A percentile compares a stretch with the other conserved stretches of the same genome.
phyloP scores from a whole-genome alignment of 768 basidiomycete species.

The Mycena belliarum region DNA sequence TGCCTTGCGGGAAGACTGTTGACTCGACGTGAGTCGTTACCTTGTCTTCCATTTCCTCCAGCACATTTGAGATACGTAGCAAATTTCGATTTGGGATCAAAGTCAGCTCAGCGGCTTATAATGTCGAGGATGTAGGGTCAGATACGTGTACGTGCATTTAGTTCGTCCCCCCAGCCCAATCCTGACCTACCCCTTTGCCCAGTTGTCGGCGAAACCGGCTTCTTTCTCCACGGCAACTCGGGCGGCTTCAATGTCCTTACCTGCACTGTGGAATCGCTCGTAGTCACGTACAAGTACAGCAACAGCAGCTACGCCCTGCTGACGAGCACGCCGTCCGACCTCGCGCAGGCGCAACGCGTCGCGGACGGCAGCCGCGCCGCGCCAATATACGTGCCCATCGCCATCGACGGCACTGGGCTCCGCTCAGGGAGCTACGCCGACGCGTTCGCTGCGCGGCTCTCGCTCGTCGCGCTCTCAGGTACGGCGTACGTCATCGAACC shows the following conservation, averaged over 20 bases:
- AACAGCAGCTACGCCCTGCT: conserved; percentile 3
- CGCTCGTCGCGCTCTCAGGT: not conserved
- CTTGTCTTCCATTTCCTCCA: too few species aligned
- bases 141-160: too few species aligned
- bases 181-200: too few species aligned
- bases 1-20: too few species aligned
- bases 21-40: too few species aligned
- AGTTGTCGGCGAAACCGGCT: conserved; percentile 13
- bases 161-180: too few species aligned
- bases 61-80: not conserved
- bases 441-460: conserved; percentile 1
- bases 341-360: conserved; percentile 1
- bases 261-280: not conserved
- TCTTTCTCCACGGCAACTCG: conserved; percentile 5
- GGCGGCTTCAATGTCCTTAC: conserved; percentile 3
- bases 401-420: conserved; percentile 1
- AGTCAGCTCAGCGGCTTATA: not conserved
- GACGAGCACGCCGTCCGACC: not conserved
- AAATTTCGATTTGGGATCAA: not conserved
- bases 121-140: too few species aligned
- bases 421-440: conserved; percentile 1
- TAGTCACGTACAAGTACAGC: conserved; percentile 6
- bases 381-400: not conserved
- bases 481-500: conserved; percentile 4
- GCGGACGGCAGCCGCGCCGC: not conserved